Evolutionary conservation across 2,329 filamentous ascomycete genomes (phyloP).

Genomic region (Verticillium zaregamsianum): DNA sequence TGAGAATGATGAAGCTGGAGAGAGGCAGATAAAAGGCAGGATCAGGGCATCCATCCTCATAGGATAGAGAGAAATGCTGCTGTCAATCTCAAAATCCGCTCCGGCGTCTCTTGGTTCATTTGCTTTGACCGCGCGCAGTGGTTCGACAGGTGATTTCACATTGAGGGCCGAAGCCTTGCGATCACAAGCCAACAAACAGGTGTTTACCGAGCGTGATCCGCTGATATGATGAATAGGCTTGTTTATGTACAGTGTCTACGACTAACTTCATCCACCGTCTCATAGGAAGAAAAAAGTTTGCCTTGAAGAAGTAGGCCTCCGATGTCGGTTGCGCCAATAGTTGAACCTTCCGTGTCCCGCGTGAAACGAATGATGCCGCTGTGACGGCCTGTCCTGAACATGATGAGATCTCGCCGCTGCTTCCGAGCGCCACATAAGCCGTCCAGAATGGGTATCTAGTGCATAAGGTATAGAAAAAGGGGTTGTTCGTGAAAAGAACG

Average conservation of each 20-base stretch:
- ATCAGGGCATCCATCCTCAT: no score
- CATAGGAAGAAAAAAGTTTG: neutral
- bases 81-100: no score
- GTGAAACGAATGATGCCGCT: conserved; percentile 8
- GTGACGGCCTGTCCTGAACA: neutral
- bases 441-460: conserved; percentile 18
- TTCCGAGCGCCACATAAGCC: conserved; percentile 7
- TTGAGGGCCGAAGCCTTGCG: no score
- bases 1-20: no score
- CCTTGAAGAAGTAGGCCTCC: neutral
- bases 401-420: conserved; percentile 1
- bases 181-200: no score
- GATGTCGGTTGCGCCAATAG: neutral
- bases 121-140: no score
- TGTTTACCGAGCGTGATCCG: no score
- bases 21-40: no score
- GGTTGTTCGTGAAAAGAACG: neutral
- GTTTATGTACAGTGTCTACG: neutral
- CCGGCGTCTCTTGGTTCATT: no score
- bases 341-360: neutral
- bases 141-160: no score
- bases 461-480: neutral
- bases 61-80: no score
- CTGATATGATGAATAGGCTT: no score
- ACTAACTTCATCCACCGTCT: neutral